Conservation (phyloP, 768 basidiomycete species). For the Pleurotus platypus region DNA sequence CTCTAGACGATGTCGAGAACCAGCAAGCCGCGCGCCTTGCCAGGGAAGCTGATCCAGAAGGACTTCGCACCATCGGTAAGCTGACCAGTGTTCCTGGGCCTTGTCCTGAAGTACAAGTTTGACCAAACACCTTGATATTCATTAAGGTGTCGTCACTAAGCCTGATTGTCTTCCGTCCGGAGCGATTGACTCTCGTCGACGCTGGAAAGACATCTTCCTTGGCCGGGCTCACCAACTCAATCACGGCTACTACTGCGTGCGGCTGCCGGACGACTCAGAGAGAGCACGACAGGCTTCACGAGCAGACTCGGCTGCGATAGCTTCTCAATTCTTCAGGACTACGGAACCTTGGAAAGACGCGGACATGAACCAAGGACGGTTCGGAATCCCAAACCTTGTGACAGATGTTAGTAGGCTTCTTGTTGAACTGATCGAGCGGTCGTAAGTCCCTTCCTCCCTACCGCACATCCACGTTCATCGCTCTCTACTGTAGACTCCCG, state of each 20-base stretch:
- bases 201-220: conserved; percentile 52
- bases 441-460: conserved; percentile 30
- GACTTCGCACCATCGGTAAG: conserved; percentile 61
- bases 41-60: conserved; percentile 44
- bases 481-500: conserved; percentile 38
- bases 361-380: conserved; percentile 35
- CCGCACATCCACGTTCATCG: background rate
- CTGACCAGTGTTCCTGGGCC: background rate
- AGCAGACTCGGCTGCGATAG: conserved; percentile 30
- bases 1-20: conserved; percentile 63
- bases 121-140: background rate
- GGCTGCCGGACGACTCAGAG: conserved; percentile 58
- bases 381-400: conserved; percentile 56
- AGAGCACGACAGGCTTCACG: conserved; percentile 34
- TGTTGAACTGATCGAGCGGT: conserved; percentile 45
- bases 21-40: conserved; percentile 57
- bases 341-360: conserved; percentile 52
- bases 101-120: background rate
- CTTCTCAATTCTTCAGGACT: conserved; percentile 40
- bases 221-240: conserved; percentile 40
- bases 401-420: conserved; percentile 48
- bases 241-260: conserved; percentile 66
- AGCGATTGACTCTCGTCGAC: conserved; percentile 30
- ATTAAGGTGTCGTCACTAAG: conserved; percentile 65
- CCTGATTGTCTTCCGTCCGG: conserved; percentile 52